phyloP scores from a whole-genome alignment of 2,329 filamentous ascomycete genomes.

The Emmonsia crescens region DNA sequence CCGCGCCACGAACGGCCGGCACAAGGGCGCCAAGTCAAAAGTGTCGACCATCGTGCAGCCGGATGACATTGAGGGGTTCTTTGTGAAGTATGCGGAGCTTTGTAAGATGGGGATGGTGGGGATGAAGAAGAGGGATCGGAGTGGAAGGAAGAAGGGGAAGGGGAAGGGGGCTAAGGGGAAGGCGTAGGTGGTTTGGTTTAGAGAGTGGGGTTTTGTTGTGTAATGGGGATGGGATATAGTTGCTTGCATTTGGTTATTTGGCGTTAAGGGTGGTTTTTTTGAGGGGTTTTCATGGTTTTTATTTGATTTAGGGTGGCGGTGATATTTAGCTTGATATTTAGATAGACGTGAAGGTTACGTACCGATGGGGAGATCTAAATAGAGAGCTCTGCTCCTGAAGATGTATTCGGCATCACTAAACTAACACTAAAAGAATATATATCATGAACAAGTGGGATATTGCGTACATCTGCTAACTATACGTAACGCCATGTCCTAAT shows the following conservation, averaged over 20 bases:
- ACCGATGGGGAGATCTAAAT: background rate
- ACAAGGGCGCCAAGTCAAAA: conserved; percentile 56
- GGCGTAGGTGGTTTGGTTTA: conserved; percentile 45
- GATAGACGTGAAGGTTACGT: background rate
- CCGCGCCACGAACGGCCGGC: conserved; percentile 71
- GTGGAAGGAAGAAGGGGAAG: conserved; percentile 68
- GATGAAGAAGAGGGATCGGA: conserved; percentile 86
- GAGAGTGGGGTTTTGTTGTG: background rate
- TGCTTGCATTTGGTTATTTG: background rate
- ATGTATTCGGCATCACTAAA: background rate
- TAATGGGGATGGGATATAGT: background rate
- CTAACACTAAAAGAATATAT: background rate
- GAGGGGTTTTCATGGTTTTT: background rate
- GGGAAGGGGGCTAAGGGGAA: conserved; percentile 54
- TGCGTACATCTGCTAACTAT: background rate
- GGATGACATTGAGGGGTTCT: conserved; percentile 69
- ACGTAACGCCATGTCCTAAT: background rate
- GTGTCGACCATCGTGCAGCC: conserved; percentile 73
- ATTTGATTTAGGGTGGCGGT: background rate
- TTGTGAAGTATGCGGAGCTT: conserved; percentile 72
- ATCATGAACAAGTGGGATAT: background rate
- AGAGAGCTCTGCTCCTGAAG: background rate
- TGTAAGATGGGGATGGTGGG: conserved; percentile 83
- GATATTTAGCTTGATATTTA: background rate
- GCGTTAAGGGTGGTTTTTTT: background rate